Base-by-base conservation (phyloP, 257 asterid genomes). In the Ilex aquifolium region DNA sequence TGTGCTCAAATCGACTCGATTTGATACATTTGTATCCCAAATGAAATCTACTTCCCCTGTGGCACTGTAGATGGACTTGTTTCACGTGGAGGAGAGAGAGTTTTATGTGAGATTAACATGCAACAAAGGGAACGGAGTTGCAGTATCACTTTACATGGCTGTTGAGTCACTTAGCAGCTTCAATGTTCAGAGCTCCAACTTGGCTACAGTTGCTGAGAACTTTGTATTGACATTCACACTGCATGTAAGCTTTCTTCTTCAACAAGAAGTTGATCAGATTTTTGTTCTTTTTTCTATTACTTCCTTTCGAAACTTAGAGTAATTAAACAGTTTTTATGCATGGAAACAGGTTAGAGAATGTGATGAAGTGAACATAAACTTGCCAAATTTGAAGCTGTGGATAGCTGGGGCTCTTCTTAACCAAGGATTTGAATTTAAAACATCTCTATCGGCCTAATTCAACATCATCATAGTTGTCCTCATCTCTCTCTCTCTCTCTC, bases 401-500 rank as follows among this genome's bases (percentile, higher is more conserved):
- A 76, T 91, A 52, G 86, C 84, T 4, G 74, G 72, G 31, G 72
- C 82, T 56, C 79, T 85, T 63, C 79, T 82, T 39, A 76, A 79
- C 32, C 81, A 82, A 40, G 97, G 96, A n/a, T 90, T 90, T 62
- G 83, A 82, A 65, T 80, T 90, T 48, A 80, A 74, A 54, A 61
- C 72, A 17, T 62, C 74, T 11, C 56, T 61, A 32, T 54, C 64
- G 59, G 66, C 69, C 40, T 74, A 58, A 64, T 1, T 15, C 42
- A 36, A 36, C 42, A 36, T 36, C 42, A 36, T 36, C 42, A 36
- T 36, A 36, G 8, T 36, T 36, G 42, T 36, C 27, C 27, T 1
- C 42, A 36, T 36, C 1, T 36, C 8, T 36, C 42, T 36, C 42
- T 21, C 27, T 21, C 27, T 21, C 1, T 21, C 27, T 21, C 27